Evolutionary conservation across 768 basidiomycete genomes (phyloP), one percentile per base, ranked within the genome.

Genomic region (Suillus weaverae): DNA sequence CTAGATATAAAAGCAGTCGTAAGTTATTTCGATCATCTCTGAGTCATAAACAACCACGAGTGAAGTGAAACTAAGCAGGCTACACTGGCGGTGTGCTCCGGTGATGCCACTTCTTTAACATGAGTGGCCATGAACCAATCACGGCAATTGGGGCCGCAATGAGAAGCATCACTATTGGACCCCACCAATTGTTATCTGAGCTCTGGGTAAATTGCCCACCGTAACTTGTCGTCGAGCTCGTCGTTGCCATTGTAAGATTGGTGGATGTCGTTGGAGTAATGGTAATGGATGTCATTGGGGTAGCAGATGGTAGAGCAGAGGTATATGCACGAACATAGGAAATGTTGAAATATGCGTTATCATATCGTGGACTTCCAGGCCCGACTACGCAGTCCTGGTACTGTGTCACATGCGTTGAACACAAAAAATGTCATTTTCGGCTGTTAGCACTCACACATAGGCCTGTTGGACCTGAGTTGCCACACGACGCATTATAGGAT

Each of bases 301-400:
- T 68, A 13, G 70, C 8, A 22, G 64, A 44, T 2, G 70, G 65
- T 10, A 18, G 54, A 33, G 48, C 62, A 4, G 16, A 82, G 16
- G 81, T 78, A 71, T 88, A 90, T 13, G 86, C 85, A 20, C 87
- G 86, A 36, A 92, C 76, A 67, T 87, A 87, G 61, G 81, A 80
- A 70, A 92, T 80, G 73, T 91, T 89, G 69, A 90, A 92, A 75
- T 85, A 89, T 1, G 87, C 86, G 16, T 80, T 68, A 73, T 84
- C 84, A 73, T 81, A 88, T 61, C 81, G 81, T n/a, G 82, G 83
- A 62, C 81, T 80, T 16, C 85, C 85, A 9, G 82, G 74, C 14
- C 86, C 84, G 6, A 83, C 79, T 30, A 89, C 86, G 69, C 83
- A 83, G 70, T 84, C 82, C 26, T 81, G 77, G 71, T 88, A 86